These are phyloP conservation scores for Suhomyces xylopsoci DNA, from an alignment of 805 yeast species.

Conservation along the genomic window DNA sequence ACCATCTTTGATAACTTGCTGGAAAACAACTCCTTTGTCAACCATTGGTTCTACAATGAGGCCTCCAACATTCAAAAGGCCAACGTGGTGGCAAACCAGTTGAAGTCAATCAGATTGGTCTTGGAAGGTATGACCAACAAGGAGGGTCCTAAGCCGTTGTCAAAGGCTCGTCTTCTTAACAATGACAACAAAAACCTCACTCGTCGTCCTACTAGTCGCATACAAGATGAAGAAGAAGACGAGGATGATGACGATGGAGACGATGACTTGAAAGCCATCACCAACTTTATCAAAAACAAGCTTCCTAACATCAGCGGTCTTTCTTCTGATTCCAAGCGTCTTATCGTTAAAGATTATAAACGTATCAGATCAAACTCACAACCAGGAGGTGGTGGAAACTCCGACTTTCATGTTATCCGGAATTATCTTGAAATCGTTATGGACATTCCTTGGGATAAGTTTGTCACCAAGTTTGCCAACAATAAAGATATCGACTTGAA, in stretches of 20 bases:
- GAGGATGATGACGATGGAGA: constrained; percentile 45
- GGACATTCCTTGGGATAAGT: constrained; percentile 61
- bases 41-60: constrained; percentile 47
- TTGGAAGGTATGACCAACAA: constrained; percentile 45
- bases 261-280: constrained; percentile 37
- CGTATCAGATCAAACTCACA: constrained; percentile 47
- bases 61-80: constrained; percentile 53
- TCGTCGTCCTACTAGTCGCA: constrained; percentile 13
- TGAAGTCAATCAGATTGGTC: constrained; percentile 48
- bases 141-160: constrained; percentile 4
- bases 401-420: constrained; percentile 62
- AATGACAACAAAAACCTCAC: constrained; percentile 21
- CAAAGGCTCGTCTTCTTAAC: constrained; percentile 13
- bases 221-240: constrained; percentile 15
- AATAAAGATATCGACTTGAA: constrained; percentile 50
- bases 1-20: constrained; percentile 35
- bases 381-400: constrained; percentile 42
- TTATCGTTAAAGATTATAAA: constrained; percentile 49
- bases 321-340: constrained; percentile 37
- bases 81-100: constrained; percentile 52
- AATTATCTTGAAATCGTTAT: constrained; percentile 62
- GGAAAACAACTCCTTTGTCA: constrained; percentile 31
- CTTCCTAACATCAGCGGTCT: constrained; percentile 34
- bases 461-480: constrained; percentile 26
- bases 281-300: constrained; percentile 34